Evolutionary conservation across 441 rosid species (phyloP), one percentile per base, ranked within the genome.

Genomic region (Adansonia grandidieri): DNA sequence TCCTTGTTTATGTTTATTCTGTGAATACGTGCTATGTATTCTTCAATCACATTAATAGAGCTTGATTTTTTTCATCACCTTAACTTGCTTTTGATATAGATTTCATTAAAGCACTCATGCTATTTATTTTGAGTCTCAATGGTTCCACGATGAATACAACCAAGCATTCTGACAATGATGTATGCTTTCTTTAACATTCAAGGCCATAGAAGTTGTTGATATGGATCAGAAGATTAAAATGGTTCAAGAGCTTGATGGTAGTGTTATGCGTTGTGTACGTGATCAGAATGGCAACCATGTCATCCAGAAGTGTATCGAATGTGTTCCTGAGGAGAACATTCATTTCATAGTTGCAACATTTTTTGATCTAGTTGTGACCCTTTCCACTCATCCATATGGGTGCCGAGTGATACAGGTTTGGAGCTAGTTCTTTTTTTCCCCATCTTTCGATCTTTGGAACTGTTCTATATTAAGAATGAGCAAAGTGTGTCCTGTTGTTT

Each of bases 201-300:
- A 93, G 98, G 98, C 97, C 68, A 92, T 93, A 67, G 98, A 93
- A 84, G 97, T 93, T 51, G 98, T 94, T 81, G 98, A 90, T 84
- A 79, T 89, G 69, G 98, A 94, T 78, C 97, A 94, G 90, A 92
- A 94, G 82, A 89, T 90, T 48, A 80, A 90, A 76, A 94, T 92
- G 98, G 98, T 94, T 82, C 90, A 79, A 77, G 97, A 94, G 82
- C 97, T 94, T 80, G 92, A 92, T 85, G 93, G 93, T 70, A 90
- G 89, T 68, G 88, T 91, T 63, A 88, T 86, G 93, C 92, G 95
- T 8, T 92, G 97, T 53, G 98, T 94, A 32, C 97, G 98, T 10
- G 98, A 94, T 80, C 98, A 94, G 86, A 94, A 94, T 82, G 98
- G 98, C 62, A 94, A 94, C 86, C 98, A 94, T 83, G 98, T 94